Base-by-base conservation (phyloP, 2,329 filamentous ascomycete species). In the Chalara sp. region DNA sequence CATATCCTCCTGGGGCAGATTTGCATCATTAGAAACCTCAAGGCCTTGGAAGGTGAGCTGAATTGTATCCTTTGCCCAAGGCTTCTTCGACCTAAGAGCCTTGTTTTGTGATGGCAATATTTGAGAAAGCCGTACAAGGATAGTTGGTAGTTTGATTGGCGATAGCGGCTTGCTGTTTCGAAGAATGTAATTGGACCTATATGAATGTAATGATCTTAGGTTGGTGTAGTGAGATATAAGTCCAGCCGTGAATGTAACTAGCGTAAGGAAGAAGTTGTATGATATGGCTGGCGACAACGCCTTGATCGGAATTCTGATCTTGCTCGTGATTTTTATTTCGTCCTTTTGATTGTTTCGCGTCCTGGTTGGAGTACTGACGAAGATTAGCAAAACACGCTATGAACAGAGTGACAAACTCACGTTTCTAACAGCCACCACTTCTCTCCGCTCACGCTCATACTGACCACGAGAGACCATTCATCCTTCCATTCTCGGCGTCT, bases 381-480 rank as follows among this genome's bases (percentile, higher is more conserved):
- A 21, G 21, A 21, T 21, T 21, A 21, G 21, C 21, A 21, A 21
- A 21, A 21, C 21, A 21, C 21, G 21, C 21, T 21, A 21, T 21
- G 21, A 21, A 21, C 3, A 21, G 21, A 21, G 21, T 21, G 21
- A 21, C 29, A 48, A 47, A 56, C 59, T 51, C 56, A 83, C 76
- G 80, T 67, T 66, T 85, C 78, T 49, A 89, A 72, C 53, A 91
- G 71, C 82, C 85, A 91, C 87, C 88, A 95, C 54, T 77, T 78
- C 63, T 93, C 87, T 48, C 88, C 87, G 61, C 77, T 76, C 62
- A 87, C 74, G 63, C 84, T 83, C 64, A 89, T 76, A 48, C 82
- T 81, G 44, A 86, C 76, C 57, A 84, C 83, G 39, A 95, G 70
- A 55, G 84, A 80, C 87, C 89, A 96, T 48, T 78, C 72, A 11